Evolutionary conservation across 805 yeast genomes (phyloP).

Genomic region (Vanderwaltozyma yarrowii): DNA sequence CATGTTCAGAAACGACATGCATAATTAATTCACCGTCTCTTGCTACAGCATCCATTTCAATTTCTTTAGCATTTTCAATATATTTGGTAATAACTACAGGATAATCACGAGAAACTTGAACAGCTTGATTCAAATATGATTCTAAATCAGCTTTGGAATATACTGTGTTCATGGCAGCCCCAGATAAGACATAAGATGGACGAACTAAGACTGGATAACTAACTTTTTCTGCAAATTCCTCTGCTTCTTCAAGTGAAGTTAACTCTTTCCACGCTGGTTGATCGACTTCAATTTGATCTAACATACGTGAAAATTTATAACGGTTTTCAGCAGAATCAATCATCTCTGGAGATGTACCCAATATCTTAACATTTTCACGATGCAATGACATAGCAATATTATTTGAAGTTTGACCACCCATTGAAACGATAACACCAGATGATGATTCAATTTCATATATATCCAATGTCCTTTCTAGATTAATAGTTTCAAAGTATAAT

Average conservation of each 20-base stretch:
- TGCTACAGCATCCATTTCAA: slow-evolving; percentile 98
- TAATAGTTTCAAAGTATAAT: slow-evolving; percentile 89
- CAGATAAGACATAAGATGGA: slow-evolving; percentile 94
- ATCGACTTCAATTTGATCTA: slow-evolving; percentile 92
- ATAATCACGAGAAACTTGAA: slow-evolving; percentile 93
- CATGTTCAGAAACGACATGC: slow-evolving; percentile 98
- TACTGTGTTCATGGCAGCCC: slow-evolving; percentile 99
- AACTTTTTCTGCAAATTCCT: slow-evolving; percentile 80
- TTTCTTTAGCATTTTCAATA: slow-evolving; percentile 94
- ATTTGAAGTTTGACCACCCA: slow-evolving; percentile 99
- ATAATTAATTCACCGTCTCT: slow-evolving; percentile 85
- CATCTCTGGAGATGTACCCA: slow-evolving; percentile 98
- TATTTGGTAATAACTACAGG: slow-evolving; percentile 97
- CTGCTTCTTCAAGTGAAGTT: slow-evolving; percentile 88
- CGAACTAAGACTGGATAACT: slow-evolving; percentile 93
- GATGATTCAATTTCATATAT: slow-evolving; percentile 88
- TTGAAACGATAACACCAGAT: slow-evolving; percentile 85
- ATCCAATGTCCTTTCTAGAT: slow-evolving; percentile 87
- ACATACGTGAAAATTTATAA: slow-evolving; percentile 94
- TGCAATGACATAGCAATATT: slow-evolving; percentile 88
- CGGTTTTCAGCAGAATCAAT: slow-evolving; percentile 97
- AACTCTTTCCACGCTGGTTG: slow-evolving; percentile 99
- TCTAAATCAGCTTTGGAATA: slow-evolving; percentile 83
- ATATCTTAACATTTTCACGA: slow-evolving; percentile 87
- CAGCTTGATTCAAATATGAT: slow-evolving; percentile 84